Conservation (phyloP, 352 stramenopile genomes). For the Globisporangium polare region DNA sequence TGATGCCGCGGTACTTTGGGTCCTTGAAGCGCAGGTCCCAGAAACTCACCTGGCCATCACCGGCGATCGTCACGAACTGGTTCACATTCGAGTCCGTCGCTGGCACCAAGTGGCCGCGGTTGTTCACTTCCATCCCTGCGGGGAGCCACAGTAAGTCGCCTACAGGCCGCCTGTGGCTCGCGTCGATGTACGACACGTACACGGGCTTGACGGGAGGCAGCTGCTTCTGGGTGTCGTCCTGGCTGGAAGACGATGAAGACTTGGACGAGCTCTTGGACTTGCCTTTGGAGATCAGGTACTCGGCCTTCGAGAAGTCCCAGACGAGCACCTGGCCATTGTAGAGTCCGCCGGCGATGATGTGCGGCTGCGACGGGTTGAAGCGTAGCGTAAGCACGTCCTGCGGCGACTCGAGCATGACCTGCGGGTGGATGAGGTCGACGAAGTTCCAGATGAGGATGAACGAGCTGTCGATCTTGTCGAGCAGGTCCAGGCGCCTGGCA, state of each 20-base stretch:
- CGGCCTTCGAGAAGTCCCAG: slow-evolving; percentile 87
- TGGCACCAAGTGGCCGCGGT: slow-evolving; percentile 75
- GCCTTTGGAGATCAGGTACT: slow-evolving; percentile 56
- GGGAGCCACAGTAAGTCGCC: slow-evolving; percentile 89
- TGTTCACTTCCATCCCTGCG: slow-evolving; percentile 83
- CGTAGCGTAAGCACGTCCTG: slow-evolving; percentile 88
- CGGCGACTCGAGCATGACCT: slow-evolving; percentile 90
- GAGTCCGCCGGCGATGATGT: slow-evolving; percentile 76
- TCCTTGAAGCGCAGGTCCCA: slow-evolving; percentile 92
- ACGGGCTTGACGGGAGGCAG: slow-evolving; percentile 65
- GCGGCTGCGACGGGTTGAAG: slow-evolving; percentile 86
- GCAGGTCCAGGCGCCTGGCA: slow-evolving; percentile 71
- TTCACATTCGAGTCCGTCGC: slow-evolving; percentile 47
- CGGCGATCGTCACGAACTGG: slow-evolving; percentile 92
- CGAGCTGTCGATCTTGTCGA: slow-evolving; percentile 77
- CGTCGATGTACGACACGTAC: slow-evolving; percentile 85
- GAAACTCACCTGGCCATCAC: slow-evolving; percentile 89
- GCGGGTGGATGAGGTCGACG: slow-evolving; percentile 90
- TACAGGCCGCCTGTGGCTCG: slow-evolving; percentile 82
- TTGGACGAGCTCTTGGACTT: slow-evolving; percentile 36
- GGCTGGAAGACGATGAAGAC: slow-evolving; percentile 1
- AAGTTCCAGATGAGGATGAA: slow-evolving; percentile 95
- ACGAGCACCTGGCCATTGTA: slow-evolving; percentile 90
- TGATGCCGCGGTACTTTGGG: slow-evolving; percentile 69
- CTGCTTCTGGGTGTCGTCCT: slow-evolving; percentile 52